These are phyloP conservation scores for Cladosporium sp. DNA, from an alignment of 2,329 filamentous ascomycete genomes.

Conservation along the genomic window DNA sequence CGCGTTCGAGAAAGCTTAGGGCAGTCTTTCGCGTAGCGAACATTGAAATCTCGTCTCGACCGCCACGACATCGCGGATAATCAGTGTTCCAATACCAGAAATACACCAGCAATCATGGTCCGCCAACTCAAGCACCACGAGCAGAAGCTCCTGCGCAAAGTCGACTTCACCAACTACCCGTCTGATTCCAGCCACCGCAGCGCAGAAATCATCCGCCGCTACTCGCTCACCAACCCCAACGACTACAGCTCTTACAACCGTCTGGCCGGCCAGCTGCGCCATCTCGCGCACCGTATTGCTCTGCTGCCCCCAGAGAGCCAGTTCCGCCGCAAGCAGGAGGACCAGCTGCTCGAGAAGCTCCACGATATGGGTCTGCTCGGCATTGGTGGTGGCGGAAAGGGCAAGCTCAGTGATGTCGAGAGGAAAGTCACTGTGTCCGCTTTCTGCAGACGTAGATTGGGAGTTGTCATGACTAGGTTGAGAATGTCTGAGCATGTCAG, in stretches of 20 bases:
- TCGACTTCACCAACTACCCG: slow-evolving; percentile 86
- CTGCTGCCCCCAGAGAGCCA: slow-evolving; percentile 77
- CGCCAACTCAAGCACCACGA: slow-evolving; percentile 96
- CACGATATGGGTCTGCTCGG: slow-evolving; percentile 87
- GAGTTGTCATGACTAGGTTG: slow-evolving; percentile 86
- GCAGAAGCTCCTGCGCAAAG: slow-evolving; percentile 86
- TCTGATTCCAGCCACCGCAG: slow-evolving; percentile 85
- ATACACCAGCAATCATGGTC: slow-evolving; percentile 64
- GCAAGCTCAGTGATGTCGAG: slow-evolving; percentile 71
- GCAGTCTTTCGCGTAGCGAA: slow-evolving; percentile 3
- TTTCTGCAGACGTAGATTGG: slow-evolving; percentile 79
- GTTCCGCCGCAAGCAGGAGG: slow-evolving; percentile 79
- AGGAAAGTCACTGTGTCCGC: slow-evolving; percentile 84
- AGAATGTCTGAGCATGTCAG: slow-evolving; percentile 91
- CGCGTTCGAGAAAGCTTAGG: slow-evolving; percentile 10
- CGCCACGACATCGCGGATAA: slow-evolving; percentile 14
- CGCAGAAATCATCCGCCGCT: slow-evolving; percentile 75
- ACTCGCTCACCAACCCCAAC: slow-evolving; percentile 85
- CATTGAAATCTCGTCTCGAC: slow-evolving; percentile 17
- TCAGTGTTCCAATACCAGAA: not conserved
- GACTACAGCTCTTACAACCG: slow-evolving; percentile 67
- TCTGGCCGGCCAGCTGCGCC: slow-evolving; percentile 67
- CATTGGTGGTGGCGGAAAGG: slow-evolving; percentile 62
- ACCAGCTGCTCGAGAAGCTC: slow-evolving; percentile 84
- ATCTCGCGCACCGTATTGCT: slow-evolving; percentile 85